Base-by-base conservation (phyloP, 1,139 yeast genomes). In the Pichia sp. region DNA sequence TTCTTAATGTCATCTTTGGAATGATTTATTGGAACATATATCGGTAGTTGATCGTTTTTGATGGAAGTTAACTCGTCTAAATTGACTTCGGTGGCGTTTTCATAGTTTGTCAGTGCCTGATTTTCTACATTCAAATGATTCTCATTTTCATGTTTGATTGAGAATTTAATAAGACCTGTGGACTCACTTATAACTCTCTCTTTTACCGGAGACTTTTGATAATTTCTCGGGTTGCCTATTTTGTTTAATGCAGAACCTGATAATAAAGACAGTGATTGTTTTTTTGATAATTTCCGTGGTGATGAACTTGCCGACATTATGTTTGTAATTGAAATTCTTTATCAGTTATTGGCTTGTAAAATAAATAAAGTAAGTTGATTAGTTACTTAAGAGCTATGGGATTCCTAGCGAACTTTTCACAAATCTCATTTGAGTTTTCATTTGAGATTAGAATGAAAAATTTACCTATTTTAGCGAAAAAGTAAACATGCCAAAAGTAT, bases 131-230 rank as follows among this genome's bases (percentile, higher is more conserved):
- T 11, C 11, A 8, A 8, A 8, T 31, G 10, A 8, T 31, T 31
- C 11, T 31, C 33, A 10, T 29, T 23, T 3, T 31, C 11, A 16
- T 31, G 34, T 31, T 7, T 28, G 27, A 61, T 36, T 0, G 64
- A 54, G 48, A 62, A 60, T 38, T 62, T 62, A 31, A 61, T 61
- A 36, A 62, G 44, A 2, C 66, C 66, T 2, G 66, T 62, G 31
- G 59, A 52, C 39, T 60, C 63, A 49, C 65, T 61, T 10, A 59
- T 49, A 11, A 62, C 47, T 44, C 66, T 48, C 33, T 61, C 62
- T 29, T 54, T 60, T 1, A 53, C 44, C 7, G 62, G 63, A 34
- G 54, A 59, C 7, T 37, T 32, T n/a, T 7, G 16, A 8, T 36
- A 28, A 31, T 31, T 8, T 36, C 36, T 2, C 35, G 26, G 5